Conservation (phyloP, 805 yeast genomes). For the Zygoascus ofunaensis region DNA sequence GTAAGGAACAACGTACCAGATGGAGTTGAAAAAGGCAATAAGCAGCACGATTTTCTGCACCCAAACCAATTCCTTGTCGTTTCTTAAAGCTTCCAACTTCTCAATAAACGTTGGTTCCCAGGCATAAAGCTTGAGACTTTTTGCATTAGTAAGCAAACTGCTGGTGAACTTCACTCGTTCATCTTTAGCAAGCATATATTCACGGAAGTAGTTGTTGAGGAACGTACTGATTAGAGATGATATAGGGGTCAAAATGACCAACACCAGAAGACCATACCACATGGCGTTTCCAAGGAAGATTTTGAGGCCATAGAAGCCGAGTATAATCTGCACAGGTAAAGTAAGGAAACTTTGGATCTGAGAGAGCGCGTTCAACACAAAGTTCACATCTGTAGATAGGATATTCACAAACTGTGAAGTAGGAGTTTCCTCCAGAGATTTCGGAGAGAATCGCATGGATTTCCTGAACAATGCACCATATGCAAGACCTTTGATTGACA, state of each 20-base stretch:
- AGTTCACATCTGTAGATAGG: constrained; percentile 58
- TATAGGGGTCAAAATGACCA: constrained; percentile 70
- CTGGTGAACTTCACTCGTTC: constrained; percentile 80
- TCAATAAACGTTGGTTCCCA: constrained; percentile 87
- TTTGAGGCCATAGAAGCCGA: constrained; percentile 70
- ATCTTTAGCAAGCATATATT: constrained; percentile 84
- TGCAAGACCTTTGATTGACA: constrained; percentile 4
- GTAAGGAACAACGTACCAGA: constrained; percentile 82
- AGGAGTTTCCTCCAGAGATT: constrained; percentile 45
- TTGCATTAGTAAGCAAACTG: constrained; percentile 80
- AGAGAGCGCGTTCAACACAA: constrained; percentile 1
- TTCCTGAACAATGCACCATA: constrained; percentile 43
- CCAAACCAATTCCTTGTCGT: constrained; percentile 72
- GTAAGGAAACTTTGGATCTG: constrained; percentile 2
- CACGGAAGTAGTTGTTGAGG: constrained; percentile 65
- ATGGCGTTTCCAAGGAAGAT: constrained; percentile 74
- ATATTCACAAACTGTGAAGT: constrained; percentile 69
- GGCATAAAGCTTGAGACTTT: constrained; percentile 84
- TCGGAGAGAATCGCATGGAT: constrained; percentile 52
- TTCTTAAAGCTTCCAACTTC: constrained; percentile 72
- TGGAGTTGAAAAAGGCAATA: constrained; percentile 60
- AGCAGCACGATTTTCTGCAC: constrained; percentile 65
- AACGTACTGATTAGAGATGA: constrained; percentile 59
- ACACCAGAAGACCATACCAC: constrained; percentile 85
- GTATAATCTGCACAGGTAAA: constrained; percentile 80